A percentile compares a stretch with the other conserved stretches of the same genome.
Evolutionary conservation across 1,284 basidiomycete genomes (phyloP).

Genomic region (Peniophora sp.): DNA sequence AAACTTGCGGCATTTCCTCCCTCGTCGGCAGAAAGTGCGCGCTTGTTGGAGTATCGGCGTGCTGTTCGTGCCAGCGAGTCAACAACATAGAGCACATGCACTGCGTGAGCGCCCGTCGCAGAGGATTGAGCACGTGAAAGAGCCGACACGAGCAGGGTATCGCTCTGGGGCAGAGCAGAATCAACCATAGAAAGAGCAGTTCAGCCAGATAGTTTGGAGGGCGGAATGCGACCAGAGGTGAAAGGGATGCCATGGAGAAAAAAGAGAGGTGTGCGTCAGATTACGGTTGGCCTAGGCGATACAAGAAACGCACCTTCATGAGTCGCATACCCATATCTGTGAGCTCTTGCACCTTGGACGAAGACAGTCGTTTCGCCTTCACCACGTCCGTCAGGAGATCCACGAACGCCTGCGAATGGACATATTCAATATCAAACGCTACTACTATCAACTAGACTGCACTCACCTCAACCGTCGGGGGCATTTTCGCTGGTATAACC

Average conservation of each 20-base stretch:
- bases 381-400: conserved; percentile 72
- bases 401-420: conserved; percentile 45
- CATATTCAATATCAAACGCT: background rate
- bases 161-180: conserved; percentile 40
- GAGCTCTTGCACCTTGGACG: conserved; percentile 72
- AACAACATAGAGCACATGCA: conserved; percentile 83
- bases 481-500: too few species aligned
- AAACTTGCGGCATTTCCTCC: conserved; percentile 64
- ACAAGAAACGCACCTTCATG: conserved; percentile 46
- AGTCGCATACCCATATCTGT: conserved; percentile 67
- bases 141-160: conserved; percentile 78
- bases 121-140: conserved; percentile 82
- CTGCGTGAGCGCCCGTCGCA: conserved; percentile 57
- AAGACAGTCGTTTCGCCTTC: conserved; percentile 72
- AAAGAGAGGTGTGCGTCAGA: background rate
- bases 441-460: too few species aligned
- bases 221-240: background rate
- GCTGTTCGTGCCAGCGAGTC: conserved; percentile 85
- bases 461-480: too few species aligned
- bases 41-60: conserved; percentile 59
- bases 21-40: conserved; percentile 46
- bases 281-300: too few species aligned
- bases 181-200: conserved; percentile 6
- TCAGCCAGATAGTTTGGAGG: background rate
- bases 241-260: background rate